Evolutionary conservation across 2,329 filamentous ascomycete genomes (phyloP).

Genomic region (Fusarium metavorans): DNA sequence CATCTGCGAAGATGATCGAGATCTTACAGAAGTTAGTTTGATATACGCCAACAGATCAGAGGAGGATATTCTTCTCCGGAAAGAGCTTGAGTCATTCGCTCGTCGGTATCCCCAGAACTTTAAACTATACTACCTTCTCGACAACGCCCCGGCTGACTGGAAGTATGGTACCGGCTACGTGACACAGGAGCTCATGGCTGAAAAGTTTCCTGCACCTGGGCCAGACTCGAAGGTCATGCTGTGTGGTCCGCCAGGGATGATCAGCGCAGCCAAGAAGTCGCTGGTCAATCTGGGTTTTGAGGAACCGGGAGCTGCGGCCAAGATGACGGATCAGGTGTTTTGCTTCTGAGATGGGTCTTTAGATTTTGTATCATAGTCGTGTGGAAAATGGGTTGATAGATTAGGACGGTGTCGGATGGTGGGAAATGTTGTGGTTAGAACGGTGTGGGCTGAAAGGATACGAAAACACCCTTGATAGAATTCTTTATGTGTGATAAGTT

Average conservation of each 20-base stretch:
- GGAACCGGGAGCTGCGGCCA: conserved; percentile 61
- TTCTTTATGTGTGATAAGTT: background rate
- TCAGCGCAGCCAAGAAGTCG: conserved; percentile 66
- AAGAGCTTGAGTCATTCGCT: conserved; percentile 67
- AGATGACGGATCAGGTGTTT: conserved; percentile 68
- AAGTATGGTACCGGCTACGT: conserved; percentile 62
- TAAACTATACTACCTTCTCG: conserved; percentile 67
- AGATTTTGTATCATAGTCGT: background rate
- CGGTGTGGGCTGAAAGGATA: background rate
- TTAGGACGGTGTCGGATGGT: background rate
- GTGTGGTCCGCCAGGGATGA: conserved; percentile 72
- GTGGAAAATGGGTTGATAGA: background rate
- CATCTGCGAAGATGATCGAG: conserved; percentile 70
- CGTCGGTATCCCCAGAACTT: conserved; percentile 64
- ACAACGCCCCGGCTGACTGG: conserved; percentile 61
- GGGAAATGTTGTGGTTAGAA: background rate
- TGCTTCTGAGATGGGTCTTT: conserved; percentile 55
- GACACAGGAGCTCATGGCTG: conserved; percentile 61
- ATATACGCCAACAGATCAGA: conserved; percentile 71
- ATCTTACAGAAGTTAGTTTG: conserved; percentile 67
- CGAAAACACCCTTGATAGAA: background rate
- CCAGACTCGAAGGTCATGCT: conserved; percentile 65
- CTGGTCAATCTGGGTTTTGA: conserved; percentile 63
- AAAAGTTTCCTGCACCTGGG: conserved; percentile 60
- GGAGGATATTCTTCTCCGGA: conserved; percentile 68